Evolutionary conservation across 129 eudicot species (phyloP), one percentile per base, ranked within the genome.

Genomic region (Flaveria bidentis): DNA sequence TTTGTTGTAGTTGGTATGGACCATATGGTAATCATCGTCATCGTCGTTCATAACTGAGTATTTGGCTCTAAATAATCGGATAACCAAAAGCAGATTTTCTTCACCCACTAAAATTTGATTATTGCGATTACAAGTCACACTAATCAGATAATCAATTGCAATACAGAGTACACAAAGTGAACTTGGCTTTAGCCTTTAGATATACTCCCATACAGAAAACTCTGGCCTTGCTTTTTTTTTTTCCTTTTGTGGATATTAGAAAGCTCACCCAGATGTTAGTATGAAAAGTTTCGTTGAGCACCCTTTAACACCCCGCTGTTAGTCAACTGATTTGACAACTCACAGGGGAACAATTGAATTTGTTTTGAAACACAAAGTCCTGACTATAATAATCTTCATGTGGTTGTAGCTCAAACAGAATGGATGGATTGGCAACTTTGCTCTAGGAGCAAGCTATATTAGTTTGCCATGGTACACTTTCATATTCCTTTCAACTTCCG

Each of bases 341-440:
- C 10, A n/a, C 60, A 53, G 5, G 67, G 17, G 41, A 61, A 26
- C n/a, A 1, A 61, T 26, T 60, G 13, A 53, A 13, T 61, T 1
- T 13, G 17, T 61, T 61, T 61, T 25, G 4, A 26, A 25, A 61
- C 67, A 61, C 8, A 61, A 25, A 26, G 17, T 44, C 69, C 50
- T 72, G 2, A 57, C 45, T 9, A 2, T 33, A 50, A 71, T 72
- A 63, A 25, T 82, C 47, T 17, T 62, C 41, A 3, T 72, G 45
- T 66, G 75, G 15, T 79, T 82, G 85, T 91, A 94, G 97, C 99
- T 94, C 73, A 94, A 94, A 80, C 99, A 94, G 63, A 91, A 94
- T 80, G 99, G 99, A 74, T 94, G 99, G 99, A 83, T 91, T 33
- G 99, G 99, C 55, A 94, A 94, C 86, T 94, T 91, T 45, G 99